Evolutionary conservation across 495 filamentous ascomycete species (phyloP), one percentile per base, ranked within the genome.

Genomic region (Terfezia claveryi): DNA sequence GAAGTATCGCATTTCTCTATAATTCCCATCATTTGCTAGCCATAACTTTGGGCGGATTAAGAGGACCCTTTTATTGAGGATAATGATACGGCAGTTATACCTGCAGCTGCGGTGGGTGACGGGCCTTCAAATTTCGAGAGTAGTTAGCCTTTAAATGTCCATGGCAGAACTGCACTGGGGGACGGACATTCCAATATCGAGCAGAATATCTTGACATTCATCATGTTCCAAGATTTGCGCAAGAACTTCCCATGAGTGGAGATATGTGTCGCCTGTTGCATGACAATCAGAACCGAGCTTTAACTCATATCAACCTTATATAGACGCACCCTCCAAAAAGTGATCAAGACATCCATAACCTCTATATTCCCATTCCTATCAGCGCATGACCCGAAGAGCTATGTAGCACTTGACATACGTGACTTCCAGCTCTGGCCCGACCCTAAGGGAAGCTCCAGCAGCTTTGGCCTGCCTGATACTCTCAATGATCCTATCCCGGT

Each of bases 41-140:
- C 72, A 85, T 65, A 89, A 73, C 68, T 94, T 94, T 0, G 87
- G 87, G 16, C 87, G 73, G 56, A 94, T 85, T 46, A 85, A 69
- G 44, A 84, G 65, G 32, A 88, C 81, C 68, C 79, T 77, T 27
- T 74, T 69, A 59, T 87, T 77, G 56, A 79, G 73, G 61, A 69
- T 72, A 54, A 91, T 77, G 17, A 84, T 72, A 4, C 87, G 73
- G 60, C 79, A 82, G 60, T 94, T 93, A 67, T 80, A 91, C 53
- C 77, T 70, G 38, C 76, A 66, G 56, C 82, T 83, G 23, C 80
- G 68, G 66, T 89, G 84, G 36, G 70, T 68, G 16, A 83, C 69
- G 10, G 65, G 61, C 64, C 63, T 62, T n/a, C 8, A 54, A 36
- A 53, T 20, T 20, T 51, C 36, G 37, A 51, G 32, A 12, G 11